Conservation (phyloP, 2,329 filamentous ascomycete species). For the Calonectria pseudoreteaudii region DNA sequence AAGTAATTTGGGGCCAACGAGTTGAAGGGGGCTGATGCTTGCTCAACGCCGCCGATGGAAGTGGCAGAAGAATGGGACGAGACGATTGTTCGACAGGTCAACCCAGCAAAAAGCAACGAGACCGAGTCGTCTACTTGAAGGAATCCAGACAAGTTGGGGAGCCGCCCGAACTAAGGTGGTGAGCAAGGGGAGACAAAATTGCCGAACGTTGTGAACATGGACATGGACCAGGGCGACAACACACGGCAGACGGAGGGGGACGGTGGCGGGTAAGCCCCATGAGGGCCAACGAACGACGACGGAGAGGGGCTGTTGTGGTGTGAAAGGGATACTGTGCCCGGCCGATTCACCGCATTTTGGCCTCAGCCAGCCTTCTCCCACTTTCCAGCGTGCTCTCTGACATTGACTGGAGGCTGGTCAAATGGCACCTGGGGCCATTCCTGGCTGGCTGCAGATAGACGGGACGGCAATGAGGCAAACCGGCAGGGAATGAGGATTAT, state of each 20-base stretch:
- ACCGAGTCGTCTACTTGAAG: constrained; percentile 24
- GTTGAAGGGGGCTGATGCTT: constrained; percentile 18
- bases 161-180: constrained; percentile 35
- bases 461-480: constrained; percentile 34
- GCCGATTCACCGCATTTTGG: constrained; percentile 47
- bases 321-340: constrained; percentile 28
- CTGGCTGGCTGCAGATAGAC: constrained; percentile 40
- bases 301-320: constrained; percentile 20
- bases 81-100: constrained; percentile 24
- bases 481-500: constrained; percentile 26
- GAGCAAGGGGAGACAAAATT: constrained; percentile 34
- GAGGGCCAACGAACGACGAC: constrained; percentile 25
- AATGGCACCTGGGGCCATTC: constrained; percentile 36
- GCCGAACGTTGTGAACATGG: constrained; percentile 26
- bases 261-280: constrained; percentile 30
- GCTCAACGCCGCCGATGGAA: background rate
- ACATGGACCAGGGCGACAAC: constrained; percentile 22
- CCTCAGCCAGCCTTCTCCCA: constrained; percentile 37
- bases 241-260: constrained; percentile 4
- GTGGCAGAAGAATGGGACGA: constrained; percentile 8
- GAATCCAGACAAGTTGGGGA: constrained; percentile 29
- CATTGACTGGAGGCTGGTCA: constrained; percentile 34
- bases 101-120: constrained; percentile 35
- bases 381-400: constrained; percentile 28
- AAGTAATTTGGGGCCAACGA: constrained; percentile 30